Percentiles rank a stretch among this genome's conserved stretches.
Evolutionary conservation across 2,329 filamentous ascomycete species (phyloP).

Genomic region (Penicillium paneum): DNA sequence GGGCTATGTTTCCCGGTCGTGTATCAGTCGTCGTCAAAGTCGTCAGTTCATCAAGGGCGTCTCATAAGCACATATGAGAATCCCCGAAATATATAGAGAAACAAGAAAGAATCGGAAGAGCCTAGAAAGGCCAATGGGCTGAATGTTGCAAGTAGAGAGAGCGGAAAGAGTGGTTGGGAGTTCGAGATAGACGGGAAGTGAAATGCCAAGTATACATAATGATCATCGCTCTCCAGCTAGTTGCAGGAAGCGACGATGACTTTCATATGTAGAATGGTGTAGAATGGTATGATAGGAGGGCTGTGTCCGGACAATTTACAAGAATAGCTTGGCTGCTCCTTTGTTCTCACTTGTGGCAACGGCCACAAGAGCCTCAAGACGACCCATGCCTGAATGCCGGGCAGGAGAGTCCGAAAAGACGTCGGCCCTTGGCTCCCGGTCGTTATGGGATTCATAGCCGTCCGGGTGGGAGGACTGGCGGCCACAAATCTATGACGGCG

Average conservation of each 20-base stretch:
- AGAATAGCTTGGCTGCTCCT: slow-evolving; percentile 32
- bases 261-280: slow-evolving; percentile 1
- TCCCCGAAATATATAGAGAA: slow-evolving; percentile 18
- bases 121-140: background rate
- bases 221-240: slow-evolving; percentile 1
- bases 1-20: slow-evolving; percentile 23
- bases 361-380: slow-evolving; percentile 50
- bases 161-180: slow-evolving; percentile 3
- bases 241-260: slow-evolving; percentile 13
- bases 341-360: slow-evolving; percentile 50
- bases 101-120: slow-evolving; percentile 10
- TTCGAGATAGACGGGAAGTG: background rate
- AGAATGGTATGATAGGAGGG: slow-evolving; percentile 5
- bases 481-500: slow-evolving; percentile 35
- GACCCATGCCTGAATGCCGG: slow-evolving; percentile 42
- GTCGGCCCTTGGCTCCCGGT: slow-evolving; percentile 28
- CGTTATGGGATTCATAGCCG: slow-evolving; percentile 28
- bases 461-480: slow-evolving; percentile 30
- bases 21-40: slow-evolving; percentile 36
- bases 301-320: slow-evolving; percentile 21
- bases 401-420: slow-evolving; percentile 28
- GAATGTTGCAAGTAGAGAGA: background rate
- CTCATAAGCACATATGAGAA: slow-evolving; percentile 13
- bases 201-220: slow-evolving; percentile 1
- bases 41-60: slow-evolving; percentile 35